Evolutionary conservation across 2,329 filamentous ascomycete genomes (phyloP).

Genomic region (Drechslerella coelobrocha): DNA sequence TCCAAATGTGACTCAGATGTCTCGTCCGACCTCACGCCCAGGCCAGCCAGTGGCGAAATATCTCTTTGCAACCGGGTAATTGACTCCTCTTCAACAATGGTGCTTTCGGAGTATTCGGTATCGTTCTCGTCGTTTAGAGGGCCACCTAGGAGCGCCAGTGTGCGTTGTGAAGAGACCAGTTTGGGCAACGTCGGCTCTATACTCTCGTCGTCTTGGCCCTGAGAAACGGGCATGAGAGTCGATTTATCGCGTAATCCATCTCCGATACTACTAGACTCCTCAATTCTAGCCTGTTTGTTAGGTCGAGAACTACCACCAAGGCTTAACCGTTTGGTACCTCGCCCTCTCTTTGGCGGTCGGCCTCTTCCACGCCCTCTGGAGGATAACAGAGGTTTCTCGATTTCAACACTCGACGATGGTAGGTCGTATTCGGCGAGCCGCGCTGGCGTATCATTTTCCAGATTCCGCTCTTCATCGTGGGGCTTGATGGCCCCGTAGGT

Average conservation of each 20-base stretch:
- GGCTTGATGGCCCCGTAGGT: background rate
- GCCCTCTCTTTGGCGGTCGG: constrained; percentile 27
- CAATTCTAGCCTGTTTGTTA: constrained; percentile 34
- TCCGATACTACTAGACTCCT: constrained; percentile 9
- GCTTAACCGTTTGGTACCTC: constrained; percentile 37
- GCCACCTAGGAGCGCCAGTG: background rate
- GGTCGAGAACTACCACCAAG: constrained; percentile 26
- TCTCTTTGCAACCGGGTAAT: constrained; percentile 2
- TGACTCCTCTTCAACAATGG: background rate
- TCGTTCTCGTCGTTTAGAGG: background rate
- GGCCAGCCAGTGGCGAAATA: background rate
- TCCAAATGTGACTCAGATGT: background rate
- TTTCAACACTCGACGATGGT: constrained; percentile 29
- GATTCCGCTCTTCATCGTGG: constrained; percentile 9
- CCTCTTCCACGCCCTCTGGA: constrained; percentile 26
- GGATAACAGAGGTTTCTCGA: constrained; percentile 3
- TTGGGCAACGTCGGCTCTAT: background rate
- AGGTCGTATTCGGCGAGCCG: constrained; percentile 32
- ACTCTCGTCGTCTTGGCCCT: background rate
- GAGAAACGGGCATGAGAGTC: background rate
- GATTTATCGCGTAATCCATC: background rate
- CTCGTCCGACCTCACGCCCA: background rate
- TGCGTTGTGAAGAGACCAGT: constrained; percentile 1
- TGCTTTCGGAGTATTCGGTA: background rate
- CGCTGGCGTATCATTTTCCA: background rate